A percentile compares a stretch with the other conserved stretches of the same genome.
These are phyloP conservation scores for Tuber brumale DNA, from an alignment of 495 filamentous ascomycete genomes.

Conservation along the genomic window DNA sequence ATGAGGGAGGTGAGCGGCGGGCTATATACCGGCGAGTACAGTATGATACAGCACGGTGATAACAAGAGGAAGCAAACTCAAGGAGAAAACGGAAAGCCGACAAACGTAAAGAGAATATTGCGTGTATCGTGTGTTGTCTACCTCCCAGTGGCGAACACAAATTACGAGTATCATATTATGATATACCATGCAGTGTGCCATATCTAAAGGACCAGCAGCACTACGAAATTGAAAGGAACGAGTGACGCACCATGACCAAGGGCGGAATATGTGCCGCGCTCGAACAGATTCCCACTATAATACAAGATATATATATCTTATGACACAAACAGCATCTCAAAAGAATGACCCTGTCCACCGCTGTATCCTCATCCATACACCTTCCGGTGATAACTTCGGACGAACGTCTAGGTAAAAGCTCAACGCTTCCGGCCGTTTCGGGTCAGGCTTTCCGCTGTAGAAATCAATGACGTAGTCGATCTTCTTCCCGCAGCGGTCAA, in stretches of 20 bases:
- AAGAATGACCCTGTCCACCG: conserved; percentile 55
- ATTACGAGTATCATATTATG: not conserved
- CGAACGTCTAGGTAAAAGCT: conserved; percentile 93
- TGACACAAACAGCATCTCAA: conserved; percentile 30
- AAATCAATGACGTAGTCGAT: conserved; percentile 98
- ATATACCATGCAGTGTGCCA: not conserved
- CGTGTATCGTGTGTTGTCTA: not conserved
- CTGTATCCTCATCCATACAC: conserved; percentile 71
- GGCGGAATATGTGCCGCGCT: too few species aligned
- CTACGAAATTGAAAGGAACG: not conserved
- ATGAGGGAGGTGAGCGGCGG: conserved; percentile 4
- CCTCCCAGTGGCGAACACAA: too few species aligned
- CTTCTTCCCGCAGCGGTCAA: conserved; percentile 82
- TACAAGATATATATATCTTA: not conserved
- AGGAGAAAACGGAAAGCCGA: not conserved
- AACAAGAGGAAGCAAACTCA: not conserved
- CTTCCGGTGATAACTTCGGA: conserved; percentile 86
- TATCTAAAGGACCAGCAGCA: not conserved
- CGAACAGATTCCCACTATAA: not conserved
- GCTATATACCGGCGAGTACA: not conserved
- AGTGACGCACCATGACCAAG: not conserved
- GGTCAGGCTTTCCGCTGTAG: conserved; percentile 67
- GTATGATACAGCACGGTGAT: not conserved
- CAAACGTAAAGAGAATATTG: not conserved
- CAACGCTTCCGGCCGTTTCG: conserved; percentile 54